Evolutionary conservation across 1,284 basidiomycete genomes (phyloP).

Genomic region (Inonotus obliquus): DNA sequence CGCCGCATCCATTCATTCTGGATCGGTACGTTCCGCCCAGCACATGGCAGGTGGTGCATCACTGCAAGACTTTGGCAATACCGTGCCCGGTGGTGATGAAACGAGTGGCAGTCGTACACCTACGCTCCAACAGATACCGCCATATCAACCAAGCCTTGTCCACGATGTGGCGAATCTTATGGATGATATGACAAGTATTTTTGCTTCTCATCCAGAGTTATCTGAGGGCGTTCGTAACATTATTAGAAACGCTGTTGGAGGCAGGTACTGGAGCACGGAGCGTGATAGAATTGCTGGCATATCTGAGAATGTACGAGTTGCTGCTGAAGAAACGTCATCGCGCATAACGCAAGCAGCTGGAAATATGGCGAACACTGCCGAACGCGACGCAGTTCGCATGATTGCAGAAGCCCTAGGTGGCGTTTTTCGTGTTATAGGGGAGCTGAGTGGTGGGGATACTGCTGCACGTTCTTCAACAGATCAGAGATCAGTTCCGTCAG

Average conservation of each 20-base stretch:
- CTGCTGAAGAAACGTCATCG: conserved; percentile 38
- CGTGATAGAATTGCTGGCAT: conserved; percentile 51
- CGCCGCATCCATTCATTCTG: not conserved
- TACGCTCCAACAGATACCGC: conserved; percentile 27
- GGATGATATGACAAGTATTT: conserved; percentile 44
- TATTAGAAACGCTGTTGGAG: conserved; percentile 52
- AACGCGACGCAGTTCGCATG: conserved; percentile 58
- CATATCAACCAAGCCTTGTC: conserved; percentile 44
- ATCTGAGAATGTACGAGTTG: conserved; percentile 44
- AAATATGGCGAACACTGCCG: conserved; percentile 42
- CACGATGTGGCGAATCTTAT: conserved; percentile 60
- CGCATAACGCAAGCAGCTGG: conserved; percentile 27
- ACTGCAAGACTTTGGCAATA: not conserved
- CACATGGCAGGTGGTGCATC: not conserved
- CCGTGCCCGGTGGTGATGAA: conserved; percentile 39
- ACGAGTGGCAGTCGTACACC: conserved; percentile 26
- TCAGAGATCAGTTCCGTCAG: conserved; percentile 2
- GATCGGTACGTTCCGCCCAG: not conserved
- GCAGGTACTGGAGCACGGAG: conserved; percentile 62
- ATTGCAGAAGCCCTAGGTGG: conserved; percentile 60
- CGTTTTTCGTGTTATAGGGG: conserved; percentile 52
- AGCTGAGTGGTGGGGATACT: conserved; percentile 21
- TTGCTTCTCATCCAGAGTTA: conserved; percentile 64
- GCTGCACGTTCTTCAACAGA: not conserved
- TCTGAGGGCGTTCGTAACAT: conserved; percentile 61